phyloP scores from a whole-genome alignment of 306 rosid species.

The Quercus suber region DNA sequence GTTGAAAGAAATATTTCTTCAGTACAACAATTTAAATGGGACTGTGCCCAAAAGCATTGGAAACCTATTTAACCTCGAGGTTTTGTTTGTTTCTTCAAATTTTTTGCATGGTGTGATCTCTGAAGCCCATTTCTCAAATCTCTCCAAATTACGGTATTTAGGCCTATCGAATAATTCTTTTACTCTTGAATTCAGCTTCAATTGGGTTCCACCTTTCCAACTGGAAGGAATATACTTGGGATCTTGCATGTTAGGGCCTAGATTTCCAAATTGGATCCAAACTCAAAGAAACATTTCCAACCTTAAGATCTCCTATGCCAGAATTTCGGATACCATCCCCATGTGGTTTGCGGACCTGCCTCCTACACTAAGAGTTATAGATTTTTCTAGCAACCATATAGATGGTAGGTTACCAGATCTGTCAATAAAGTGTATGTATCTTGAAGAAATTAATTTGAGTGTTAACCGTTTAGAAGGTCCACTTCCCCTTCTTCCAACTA shows the following conservation, averaged over 20 bases:
- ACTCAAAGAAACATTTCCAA: background rate
- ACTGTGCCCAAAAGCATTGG: background rate
- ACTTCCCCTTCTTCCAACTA: background rate
- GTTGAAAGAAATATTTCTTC: no score
- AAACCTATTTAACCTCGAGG: background rate
- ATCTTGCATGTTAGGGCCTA: background rate
- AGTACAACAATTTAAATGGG: no score
- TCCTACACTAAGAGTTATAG: background rate
- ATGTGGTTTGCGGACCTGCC: background rate
- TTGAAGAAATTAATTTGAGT: background rate
- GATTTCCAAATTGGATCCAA: background rate
- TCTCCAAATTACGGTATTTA: background rate
- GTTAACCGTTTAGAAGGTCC: background rate
- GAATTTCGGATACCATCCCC: background rate
- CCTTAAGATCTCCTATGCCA: background rate
- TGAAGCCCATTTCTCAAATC: background rate
- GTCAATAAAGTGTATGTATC: background rate
- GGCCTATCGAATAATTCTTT: background rate
- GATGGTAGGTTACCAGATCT: background rate
- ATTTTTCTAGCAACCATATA: background rate
- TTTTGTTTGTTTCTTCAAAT: background rate
- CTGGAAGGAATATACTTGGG: background rate
- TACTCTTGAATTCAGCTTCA: background rate
- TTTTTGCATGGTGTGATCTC: background rate
- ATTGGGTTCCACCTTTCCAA: background rate